Evolutionary conservation across 2,329 filamentous ascomycete species (phyloP), one percentile per base, ranked within the genome.

Genomic region (Bipolaris sorokiniana): DNA sequence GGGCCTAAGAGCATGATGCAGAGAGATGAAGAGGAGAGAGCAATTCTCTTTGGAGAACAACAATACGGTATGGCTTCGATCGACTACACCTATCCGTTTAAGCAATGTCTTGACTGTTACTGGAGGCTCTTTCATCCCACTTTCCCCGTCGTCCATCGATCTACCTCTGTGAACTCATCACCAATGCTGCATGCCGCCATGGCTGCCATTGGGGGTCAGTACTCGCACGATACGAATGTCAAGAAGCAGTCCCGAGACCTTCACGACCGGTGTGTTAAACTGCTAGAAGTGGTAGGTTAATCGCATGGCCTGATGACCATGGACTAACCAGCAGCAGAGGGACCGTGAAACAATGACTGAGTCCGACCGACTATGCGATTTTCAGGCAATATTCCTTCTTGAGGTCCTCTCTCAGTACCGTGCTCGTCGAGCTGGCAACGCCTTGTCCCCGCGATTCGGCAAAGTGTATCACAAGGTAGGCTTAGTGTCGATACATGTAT

Each of bases 131-230:
- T 80, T 65, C 78, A 81, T 70, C 76, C 79, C 61, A 61, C 73
- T 62, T 80, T 77, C 69, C 78, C 80, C 54, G 56, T 81, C 56
- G 58, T 81, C 58, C 78, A 81, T 71, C 75, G 70, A 66, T 68
- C 75, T 66, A 75, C 77, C 47, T 77, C 77, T 71, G 50, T 73
- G 54, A 64, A 57, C 44, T 62, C 68, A n/a, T 72, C 77, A n/a
- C 79, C 79, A 11, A 72, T 82, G 63, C 70, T 81, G n/a, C 71
- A 68, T 40, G 77, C 78, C 22, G 74, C 78, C n/a, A 78, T 81
- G 68, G 66, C 80, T 40, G 76, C 79, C 5, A 70, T 81, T 23
- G 79, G 79, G 33, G 77, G 74, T 4, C 76, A 80, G 45, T 76
- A 77, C 42, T 72, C 74, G 44, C 69, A 68, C 49, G 67, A 75